Evolutionary conservation across 1,284 basidiomycete genomes (phyloP).

Genomic region (Sanghuangporus baumii): DNA sequence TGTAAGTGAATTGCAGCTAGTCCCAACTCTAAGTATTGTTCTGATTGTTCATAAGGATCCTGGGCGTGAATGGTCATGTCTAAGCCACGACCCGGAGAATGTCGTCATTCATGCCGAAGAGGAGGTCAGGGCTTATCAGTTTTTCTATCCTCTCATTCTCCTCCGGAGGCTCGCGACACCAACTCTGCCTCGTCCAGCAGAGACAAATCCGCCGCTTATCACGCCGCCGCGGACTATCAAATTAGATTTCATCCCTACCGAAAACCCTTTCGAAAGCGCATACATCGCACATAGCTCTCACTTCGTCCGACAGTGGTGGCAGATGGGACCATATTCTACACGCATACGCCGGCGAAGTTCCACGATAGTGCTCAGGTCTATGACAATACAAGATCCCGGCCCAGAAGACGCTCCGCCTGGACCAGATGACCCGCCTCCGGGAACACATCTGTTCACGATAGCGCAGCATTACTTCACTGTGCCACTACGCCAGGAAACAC

Average conservation of each 20-base stretch:
- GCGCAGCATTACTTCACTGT: slow-evolving; percentile 72
- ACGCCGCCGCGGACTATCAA: slow-evolving; percentile 26
- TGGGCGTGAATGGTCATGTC: slow-evolving; percentile 57
- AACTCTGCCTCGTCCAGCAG: background rate
- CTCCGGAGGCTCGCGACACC: slow-evolving; percentile 33
- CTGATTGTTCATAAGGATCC: slow-evolving; percentile 8
- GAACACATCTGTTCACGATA: slow-evolving; percentile 43
- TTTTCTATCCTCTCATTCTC: slow-evolving; percentile 51
- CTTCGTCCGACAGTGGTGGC: slow-evolving; percentile 77
- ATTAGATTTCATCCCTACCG: slow-evolving; percentile 37
- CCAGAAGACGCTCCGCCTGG: slow-evolving; percentile 31
- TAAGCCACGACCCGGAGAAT: slow-evolving; percentile 44
- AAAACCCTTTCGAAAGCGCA: slow-evolving; percentile 4
- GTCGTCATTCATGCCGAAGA: slow-evolving; percentile 71
- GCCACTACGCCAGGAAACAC: slow-evolving; percentile 30
- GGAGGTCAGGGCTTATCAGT: slow-evolving; percentile 45
- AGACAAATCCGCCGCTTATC: slow-evolving; percentile 17
- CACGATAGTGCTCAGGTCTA: slow-evolving; percentile 61
- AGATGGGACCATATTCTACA: slow-evolving; percentile 38
- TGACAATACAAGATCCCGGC: slow-evolving; percentile 51
- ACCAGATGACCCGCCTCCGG: slow-evolving; percentile 12
- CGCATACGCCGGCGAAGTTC: slow-evolving; percentile 59
- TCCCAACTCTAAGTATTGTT: background rate
- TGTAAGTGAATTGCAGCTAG: slow-evolving; percentile 37
- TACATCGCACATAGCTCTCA: slow-evolving; percentile 45